These are phyloP conservation scores for Diatrype stigma DNA, from an alignment of 2,329 filamentous ascomycete genomes.

Conservation along the genomic window DNA sequence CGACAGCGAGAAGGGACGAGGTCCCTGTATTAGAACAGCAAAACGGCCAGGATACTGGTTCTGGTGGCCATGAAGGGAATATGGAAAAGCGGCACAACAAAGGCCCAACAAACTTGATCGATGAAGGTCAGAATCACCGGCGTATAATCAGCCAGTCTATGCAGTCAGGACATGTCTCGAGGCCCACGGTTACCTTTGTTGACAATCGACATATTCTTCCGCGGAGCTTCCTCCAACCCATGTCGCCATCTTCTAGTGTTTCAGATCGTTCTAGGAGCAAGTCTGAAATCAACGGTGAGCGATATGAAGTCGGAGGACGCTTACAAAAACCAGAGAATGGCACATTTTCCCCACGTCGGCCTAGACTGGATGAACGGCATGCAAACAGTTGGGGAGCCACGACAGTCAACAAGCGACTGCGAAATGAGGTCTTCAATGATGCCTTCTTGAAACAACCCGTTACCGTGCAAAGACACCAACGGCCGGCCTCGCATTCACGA, in stretches of 20 bases:
- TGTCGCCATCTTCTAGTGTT: conserved; percentile 31
- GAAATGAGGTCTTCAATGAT: conserved; percentile 89
- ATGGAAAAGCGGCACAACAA: conserved; percentile 7
- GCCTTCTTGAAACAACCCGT: conserved; percentile 84
- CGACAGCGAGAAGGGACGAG: conserved; percentile 49
- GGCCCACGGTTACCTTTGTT: conserved; percentile 88
- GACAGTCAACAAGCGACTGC: conserved; percentile 79
- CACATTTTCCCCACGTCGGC: conserved; percentile 23
- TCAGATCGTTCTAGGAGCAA: conserved; percentile 32
- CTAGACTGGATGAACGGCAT: conserved; percentile 49
- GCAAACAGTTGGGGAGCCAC: conserved; percentile 83
- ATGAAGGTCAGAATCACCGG: conserved; percentile 25
- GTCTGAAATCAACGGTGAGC: conserved; percentile 28
- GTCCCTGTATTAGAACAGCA: conserved; percentile 19
- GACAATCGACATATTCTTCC: conserved; percentile 94
- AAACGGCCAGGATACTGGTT: conserved; percentile 30
- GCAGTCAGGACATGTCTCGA: conserved; percentile 56
- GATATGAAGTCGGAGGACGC: conserved; percentile 15
- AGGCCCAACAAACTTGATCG: conserved; percentile 11
- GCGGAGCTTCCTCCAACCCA: conserved; percentile 69
- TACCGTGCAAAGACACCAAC: conserved; percentile 71
- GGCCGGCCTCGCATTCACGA: conserved; percentile 58
- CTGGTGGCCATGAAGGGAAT: conserved; percentile 21
- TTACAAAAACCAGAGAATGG: conserved; percentile 8
- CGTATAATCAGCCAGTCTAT: conserved; percentile 71